A percentile compares a stretch with the other conserved stretches of the same genome.
Conservation (phyloP, 768 basidiomycete species). For the Boletus vermiculosoides region DNA sequence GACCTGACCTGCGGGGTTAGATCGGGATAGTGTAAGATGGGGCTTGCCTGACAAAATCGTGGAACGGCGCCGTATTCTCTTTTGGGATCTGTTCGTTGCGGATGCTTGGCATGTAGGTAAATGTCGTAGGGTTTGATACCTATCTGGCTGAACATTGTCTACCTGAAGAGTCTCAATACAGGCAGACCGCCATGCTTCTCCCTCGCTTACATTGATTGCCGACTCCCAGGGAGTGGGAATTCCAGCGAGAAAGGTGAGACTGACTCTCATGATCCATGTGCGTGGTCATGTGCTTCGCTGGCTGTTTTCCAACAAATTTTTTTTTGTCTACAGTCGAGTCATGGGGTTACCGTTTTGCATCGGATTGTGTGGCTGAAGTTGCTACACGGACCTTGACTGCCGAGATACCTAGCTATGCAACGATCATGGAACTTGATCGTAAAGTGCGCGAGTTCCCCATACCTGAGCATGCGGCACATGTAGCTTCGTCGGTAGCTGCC, state of each 20-base stretch:
- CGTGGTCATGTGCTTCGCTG: slow-evolving; percentile 13
- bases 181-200: slow-evolving; percentile 72
- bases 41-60: slow-evolving; percentile 60
- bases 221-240: slow-evolving; percentile 43
- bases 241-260: slow-evolving; percentile 16
- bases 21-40: slow-evolving; percentile 68
- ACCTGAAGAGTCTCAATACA: slow-evolving; percentile 57
- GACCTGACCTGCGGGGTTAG: slow-evolving; percentile 28
- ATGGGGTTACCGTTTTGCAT: slow-evolving; percentile 65
- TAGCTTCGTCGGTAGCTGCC: slow-evolving; percentile 35
- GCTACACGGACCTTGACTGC: slow-evolving; percentile 59
- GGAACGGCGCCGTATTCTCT: slow-evolving; percentile 61
- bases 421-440: slow-evolving; percentile 65
- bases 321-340: slow-evolving; percentile 43
- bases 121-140: background rate
- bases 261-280: slow-evolving; percentile 27
- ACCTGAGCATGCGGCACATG: slow-evolving; percentile 44
- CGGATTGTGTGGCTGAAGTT: slow-evolving; percentile 65
- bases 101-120: slow-evolving; percentile 63
- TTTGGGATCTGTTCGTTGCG: slow-evolving; percentile 77
- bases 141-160: slow-evolving; percentile 11
- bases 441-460: slow-evolving; percentile 67
- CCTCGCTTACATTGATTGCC: slow-evolving; percentile 65
- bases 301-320: background rate
- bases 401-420: slow-evolving; percentile 60